phyloP scores from a whole-genome alignment of 176 grass and related monocot species.

The Ensete glaucum region DNA sequence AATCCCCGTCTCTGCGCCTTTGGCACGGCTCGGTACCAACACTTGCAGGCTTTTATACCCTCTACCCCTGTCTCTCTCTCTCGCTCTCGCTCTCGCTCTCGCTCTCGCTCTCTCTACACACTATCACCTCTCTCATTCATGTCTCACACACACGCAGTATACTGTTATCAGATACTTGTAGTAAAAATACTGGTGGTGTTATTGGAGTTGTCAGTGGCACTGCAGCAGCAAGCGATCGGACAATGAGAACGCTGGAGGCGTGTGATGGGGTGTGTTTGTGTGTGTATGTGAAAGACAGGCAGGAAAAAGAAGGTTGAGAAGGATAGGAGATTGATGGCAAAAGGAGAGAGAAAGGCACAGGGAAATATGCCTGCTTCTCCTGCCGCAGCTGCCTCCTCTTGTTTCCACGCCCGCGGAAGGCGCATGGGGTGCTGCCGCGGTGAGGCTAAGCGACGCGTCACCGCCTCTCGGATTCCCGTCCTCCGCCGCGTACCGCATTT shows the following conservation, averaged over 20 bases:
- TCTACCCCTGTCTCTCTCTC: background rate
- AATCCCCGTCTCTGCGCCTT: background rate
- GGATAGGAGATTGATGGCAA: background rate
- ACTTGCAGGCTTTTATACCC: conserved; percentile 1
- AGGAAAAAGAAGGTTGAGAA: background rate
- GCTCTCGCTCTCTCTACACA: background rate
- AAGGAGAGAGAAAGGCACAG: background rate
- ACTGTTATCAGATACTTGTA: conserved; percentile 20
- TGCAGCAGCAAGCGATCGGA: conserved; percentile 26
- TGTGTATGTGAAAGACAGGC: too few relatives aligned
- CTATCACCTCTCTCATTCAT: background rate
- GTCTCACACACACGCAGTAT: background rate
- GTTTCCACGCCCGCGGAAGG: background rate
- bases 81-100: too few relatives aligned
- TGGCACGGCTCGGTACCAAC: background rate
- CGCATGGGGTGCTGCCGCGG: background rate
- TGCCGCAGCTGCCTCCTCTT: background rate
- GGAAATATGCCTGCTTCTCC: background rate
- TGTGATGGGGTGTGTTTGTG: too few relatives aligned
- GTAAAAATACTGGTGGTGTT: background rate
- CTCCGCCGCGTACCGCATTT: conserved; percentile 15
- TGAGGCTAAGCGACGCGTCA: conserved; percentile 20
- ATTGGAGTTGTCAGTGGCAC: conserved; percentile 25
- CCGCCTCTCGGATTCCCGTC: conserved; percentile 12
- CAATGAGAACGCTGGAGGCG: conserved; percentile 5